phyloP scores from a whole-genome alignment of 257 asterid genomes.

The Nicotiana benthamiana region DNA sequence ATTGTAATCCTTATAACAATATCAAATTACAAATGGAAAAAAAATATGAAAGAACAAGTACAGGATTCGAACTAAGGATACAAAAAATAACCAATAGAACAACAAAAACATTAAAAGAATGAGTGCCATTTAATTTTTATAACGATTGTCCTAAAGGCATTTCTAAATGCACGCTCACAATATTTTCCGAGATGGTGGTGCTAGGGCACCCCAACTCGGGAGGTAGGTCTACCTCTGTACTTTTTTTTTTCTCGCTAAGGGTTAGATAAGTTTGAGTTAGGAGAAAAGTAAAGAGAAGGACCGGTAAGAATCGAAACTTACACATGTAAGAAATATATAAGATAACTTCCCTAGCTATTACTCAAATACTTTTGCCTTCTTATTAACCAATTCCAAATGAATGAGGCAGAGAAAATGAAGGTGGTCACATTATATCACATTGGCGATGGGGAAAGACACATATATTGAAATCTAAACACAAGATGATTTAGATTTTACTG shows the following conservation, averaged over 20 bases:
- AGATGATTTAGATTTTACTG: no score
- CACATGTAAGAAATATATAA: not conserved
- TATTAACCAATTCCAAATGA: not conserved
- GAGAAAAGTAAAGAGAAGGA: not conserved
- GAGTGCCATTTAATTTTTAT: no score
- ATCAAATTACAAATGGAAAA: no score
- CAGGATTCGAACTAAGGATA: no score
- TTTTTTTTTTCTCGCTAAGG: not conserved
- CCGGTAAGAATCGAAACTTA: not conserved
- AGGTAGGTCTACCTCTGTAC: no score
- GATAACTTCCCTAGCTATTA: not conserved
- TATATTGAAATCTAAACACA: not conserved
- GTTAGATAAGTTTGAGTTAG: not conserved
- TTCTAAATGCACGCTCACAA: no score
- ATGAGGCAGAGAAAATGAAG: not conserved
- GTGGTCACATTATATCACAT: not conserved
- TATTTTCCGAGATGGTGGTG: no score
- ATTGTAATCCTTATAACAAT: no score
- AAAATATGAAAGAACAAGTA: no score
- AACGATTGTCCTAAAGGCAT: no score
- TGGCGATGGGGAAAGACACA: not conserved
- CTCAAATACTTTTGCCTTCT: not conserved
- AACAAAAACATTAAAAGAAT: fast-evolving
- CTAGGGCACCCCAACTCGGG: no score
- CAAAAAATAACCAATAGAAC: no score